Conservation (phyloP, 164 flowering plant species). For the Dillenia turbinata region DNA sequence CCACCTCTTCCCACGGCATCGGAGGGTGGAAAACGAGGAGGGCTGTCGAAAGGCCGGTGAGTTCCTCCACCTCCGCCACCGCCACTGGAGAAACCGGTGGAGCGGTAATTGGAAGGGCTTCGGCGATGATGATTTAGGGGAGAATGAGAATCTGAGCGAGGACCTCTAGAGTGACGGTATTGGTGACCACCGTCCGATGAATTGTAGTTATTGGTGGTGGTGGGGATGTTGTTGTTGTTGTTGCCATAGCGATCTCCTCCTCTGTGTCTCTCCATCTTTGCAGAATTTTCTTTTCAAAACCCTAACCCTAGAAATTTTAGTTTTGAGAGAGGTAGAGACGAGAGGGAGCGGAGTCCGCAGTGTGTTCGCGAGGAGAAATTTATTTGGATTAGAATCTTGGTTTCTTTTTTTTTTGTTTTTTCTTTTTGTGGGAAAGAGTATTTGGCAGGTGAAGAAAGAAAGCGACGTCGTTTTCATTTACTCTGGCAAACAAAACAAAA, state of each 20-base stretch:
- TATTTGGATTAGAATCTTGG: too few relatives aligned
- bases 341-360: too few relatives aligned
- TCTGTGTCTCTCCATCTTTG: slow-evolving; percentile 21
- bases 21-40: slow-evolving; percentile 23
- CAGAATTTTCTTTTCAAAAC: neutral
- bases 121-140: slow-evolving; percentile 15
- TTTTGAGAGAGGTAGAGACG: too few relatives aligned
- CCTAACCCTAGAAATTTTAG: slow-evolving; percentile 2
- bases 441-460: too few relatives aligned
- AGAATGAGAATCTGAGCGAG: slow-evolving; percentile 5
- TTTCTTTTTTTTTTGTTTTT: too few relatives aligned
- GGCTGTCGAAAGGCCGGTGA: slow-evolving; percentile 33
- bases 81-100: slow-evolving; percentile 21
- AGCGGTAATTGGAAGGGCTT: slow-evolving; percentile 30
- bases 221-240: slow-evolving; percentile 7
- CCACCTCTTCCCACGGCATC: slow-evolving; percentile 6
- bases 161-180: slow-evolving; percentile 12
- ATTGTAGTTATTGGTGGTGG: too few relatives aligned
- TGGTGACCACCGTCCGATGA: neutral
- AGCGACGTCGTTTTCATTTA: too few relatives aligned
- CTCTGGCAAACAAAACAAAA: too few relatives aligned
- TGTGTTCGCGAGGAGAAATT: too few relatives aligned
- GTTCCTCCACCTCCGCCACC: neutral
- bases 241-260: slow-evolving; percentile 17
- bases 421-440: too few relatives aligned